Evolutionary conservation across 805 yeast genomes (phyloP).

Genomic region (Schizosaccharomyces octosporus): DNA sequence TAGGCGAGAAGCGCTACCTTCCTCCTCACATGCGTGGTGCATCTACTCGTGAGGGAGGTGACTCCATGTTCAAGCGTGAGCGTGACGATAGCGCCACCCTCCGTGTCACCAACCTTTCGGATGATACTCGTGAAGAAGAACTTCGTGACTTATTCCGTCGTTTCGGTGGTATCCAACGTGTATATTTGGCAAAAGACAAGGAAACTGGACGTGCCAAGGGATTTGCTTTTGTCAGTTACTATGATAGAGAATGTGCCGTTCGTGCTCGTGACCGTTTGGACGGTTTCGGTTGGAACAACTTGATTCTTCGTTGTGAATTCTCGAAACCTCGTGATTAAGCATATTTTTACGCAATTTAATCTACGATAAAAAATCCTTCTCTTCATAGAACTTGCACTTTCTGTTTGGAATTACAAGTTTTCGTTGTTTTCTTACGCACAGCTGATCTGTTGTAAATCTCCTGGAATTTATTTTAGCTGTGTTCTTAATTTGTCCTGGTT

Average conservation of each 20-base stretch:
- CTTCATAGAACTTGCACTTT: no score
- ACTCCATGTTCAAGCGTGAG: constrained; percentile 16
- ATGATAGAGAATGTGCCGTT: constrained; percentile 43
- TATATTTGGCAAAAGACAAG: constrained; percentile 65
- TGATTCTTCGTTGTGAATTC: constrained; percentile 38
- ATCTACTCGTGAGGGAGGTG: constrained; percentile 15
- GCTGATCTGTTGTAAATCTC: no score
- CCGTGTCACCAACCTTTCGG: constrained; percentile 77
- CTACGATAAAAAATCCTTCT: no score
- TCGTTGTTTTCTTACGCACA: no score
- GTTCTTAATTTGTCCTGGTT: no score
- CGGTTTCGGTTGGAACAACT: constrained; percentile 78
- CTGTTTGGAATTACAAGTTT: no score
- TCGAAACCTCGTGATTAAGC: constrained; percentile 8
- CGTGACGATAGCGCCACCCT: constrained; percentile 74
- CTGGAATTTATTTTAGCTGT: no score
- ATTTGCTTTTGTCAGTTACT: constrained; percentile 75
- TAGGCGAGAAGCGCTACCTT: constrained; percentile 22
- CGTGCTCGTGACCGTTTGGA: constrained; percentile 49
- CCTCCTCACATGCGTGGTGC: constrained; percentile 32
- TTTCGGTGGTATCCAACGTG: constrained; percentile 50
- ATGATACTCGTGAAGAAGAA: constrained; percentile 57
- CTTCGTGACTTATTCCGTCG: constrained; percentile 47
- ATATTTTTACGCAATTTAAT: not conserved
- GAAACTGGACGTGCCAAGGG: constrained; percentile 90